phyloP scores from a whole-genome alignment of 495 filamentous ascomycete species.

The Hypoxylon trugodes region DNA sequence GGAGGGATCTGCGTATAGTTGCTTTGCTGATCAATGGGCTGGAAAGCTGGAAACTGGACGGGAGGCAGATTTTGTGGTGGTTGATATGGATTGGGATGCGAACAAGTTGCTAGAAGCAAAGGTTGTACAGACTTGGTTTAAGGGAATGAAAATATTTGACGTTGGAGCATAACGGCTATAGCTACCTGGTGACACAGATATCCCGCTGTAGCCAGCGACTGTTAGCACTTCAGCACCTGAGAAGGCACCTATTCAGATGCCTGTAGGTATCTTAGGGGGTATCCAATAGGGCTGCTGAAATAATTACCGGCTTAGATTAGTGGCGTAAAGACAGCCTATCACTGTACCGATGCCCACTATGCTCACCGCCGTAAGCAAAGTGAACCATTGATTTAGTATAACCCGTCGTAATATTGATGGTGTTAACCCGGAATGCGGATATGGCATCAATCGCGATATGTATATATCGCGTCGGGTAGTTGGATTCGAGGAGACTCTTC shows the following conservation, averaged over 20 bases:
- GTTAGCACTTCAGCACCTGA: too few species aligned
- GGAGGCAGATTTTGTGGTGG: slow-evolving; percentile 65
- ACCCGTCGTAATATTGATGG: not conserved
- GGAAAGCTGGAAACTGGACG: slow-evolving; percentile 59
- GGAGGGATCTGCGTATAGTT: slow-evolving; percentile 65
- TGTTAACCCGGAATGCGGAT: not conserved
- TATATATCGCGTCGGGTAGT: too few species aligned
- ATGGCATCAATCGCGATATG: slow-evolving; percentile 8
- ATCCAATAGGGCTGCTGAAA: not conserved
- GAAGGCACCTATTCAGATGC: too few species aligned
- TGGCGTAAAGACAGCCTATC: not conserved
- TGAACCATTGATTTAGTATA: not conserved
- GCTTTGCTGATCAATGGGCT: slow-evolving; percentile 62
- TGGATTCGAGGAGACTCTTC: too few species aligned
- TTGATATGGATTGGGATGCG: slow-evolving; percentile 65
- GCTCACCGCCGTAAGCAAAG: slow-evolving; percentile 16
- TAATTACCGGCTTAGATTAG: not conserved
- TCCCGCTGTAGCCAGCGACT: not conserved
- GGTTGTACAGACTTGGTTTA: slow-evolving; percentile 65
- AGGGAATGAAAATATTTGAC: slow-evolving; percentile 59
- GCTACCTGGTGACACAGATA: not conserved
- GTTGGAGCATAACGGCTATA: slow-evolving; percentile 19
- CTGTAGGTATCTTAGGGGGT: too few species aligned
- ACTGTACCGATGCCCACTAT: not conserved
- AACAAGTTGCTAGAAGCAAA: slow-evolving; percentile 61